Conservation (phyloP, 768 basidiomycete species). For the Saitozyma sp. region DNA sequence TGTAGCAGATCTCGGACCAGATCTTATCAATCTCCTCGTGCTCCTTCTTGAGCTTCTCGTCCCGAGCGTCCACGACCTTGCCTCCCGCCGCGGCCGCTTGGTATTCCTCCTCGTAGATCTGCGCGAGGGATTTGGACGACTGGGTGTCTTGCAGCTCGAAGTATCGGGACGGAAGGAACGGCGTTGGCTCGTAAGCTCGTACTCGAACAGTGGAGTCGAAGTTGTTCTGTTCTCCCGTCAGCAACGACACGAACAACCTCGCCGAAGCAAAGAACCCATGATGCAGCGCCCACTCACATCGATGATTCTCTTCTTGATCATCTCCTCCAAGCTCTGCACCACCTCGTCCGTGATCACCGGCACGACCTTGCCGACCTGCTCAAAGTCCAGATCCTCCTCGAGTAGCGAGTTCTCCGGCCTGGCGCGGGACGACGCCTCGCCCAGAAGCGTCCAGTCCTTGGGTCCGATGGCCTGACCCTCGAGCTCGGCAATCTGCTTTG, state of each 20-base stretch:
- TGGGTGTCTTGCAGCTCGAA: conserved; percentile 88
- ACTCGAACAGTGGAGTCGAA: conserved; percentile 93
- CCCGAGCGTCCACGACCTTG: conserved; percentile 68
- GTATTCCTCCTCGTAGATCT: conserved; percentile 95
- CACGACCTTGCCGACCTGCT: conserved; percentile 78
- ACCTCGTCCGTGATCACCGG: conserved; percentile 87
- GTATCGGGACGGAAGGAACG: conserved; percentile 85
- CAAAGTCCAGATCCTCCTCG: conserved; percentile 93
- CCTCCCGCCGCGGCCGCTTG: conserved; percentile 65
- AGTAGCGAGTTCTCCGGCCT: conserved; percentile 89
- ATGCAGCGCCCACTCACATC: conserved; percentile 57
- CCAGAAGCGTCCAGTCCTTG: conserved; percentile 91
- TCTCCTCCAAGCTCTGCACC: conserved; percentile 78
- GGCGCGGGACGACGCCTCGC: conserved; percentile 77
- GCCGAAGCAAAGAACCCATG: not conserved
- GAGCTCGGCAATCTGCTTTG: conserved; percentile 73
- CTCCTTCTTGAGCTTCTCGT: conserved; percentile 82
- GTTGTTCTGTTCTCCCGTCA: conserved; percentile 53
- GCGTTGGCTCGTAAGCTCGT: conserved; percentile 72
- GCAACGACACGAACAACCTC: not conserved
- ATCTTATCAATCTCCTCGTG: conserved; percentile 78
- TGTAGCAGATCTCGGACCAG: conserved; percentile 83
- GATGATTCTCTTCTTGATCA: conserved; percentile 83
- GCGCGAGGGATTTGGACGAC: conserved; percentile 82
- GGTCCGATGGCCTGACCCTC: conserved; percentile 83